These are phyloP conservation scores for Colletotrichum gigasporum DNA, from an alignment of 2,329 filamentous ascomycete genomes.

Conservation along the genomic window DNA sequence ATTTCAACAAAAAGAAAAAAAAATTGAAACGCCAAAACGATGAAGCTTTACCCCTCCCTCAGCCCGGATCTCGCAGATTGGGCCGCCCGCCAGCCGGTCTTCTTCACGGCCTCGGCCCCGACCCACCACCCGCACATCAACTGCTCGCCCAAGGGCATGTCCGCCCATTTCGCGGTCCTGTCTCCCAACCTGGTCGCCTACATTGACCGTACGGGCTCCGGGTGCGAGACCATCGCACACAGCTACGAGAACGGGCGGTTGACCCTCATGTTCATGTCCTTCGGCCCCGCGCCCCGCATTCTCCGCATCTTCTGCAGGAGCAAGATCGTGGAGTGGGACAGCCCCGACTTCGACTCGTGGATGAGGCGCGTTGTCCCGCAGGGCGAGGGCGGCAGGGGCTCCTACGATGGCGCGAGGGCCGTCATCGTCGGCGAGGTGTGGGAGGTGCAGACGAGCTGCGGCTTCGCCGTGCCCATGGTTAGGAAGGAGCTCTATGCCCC, in stretches of 20 bases:
- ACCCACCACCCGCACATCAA: slow-evolving; percentile 76
- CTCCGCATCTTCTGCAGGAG: slow-evolving; percentile 71
- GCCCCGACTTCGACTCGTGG: slow-evolving; percentile 55
- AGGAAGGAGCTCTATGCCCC: slow-evolving; percentile 48
- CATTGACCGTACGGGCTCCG: slow-evolving; percentile 78
- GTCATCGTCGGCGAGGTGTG: slow-evolving; percentile 70
- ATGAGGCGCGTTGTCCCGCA: slow-evolving; percentile 54
- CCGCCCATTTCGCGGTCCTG: slow-evolving; percentile 69
- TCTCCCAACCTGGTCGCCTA: slow-evolving; percentile 70
- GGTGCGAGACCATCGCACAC: slow-evolving; percentile 80
- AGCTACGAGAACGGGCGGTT: slow-evolving; percentile 80
- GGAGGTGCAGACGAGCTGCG: slow-evolving; percentile 74
- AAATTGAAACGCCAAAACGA: slow-evolving; percentile 40
- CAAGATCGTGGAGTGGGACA: slow-evolving; percentile 67
- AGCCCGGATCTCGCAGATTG: slow-evolving; percentile 66
- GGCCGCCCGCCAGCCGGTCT: slow-evolving; percentile 74
- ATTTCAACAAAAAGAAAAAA: neutral
- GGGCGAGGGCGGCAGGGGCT: slow-evolving; percentile 33
- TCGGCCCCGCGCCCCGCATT: slow-evolving; percentile 67
- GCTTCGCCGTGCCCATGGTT: slow-evolving; percentile 69
- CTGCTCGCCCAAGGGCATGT: slow-evolving; percentile 78
- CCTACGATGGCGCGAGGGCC: slow-evolving; percentile 62
- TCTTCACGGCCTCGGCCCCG: slow-evolving; percentile 80
- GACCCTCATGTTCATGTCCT: slow-evolving; percentile 79
- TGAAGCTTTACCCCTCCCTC: slow-evolving; percentile 70